Evolutionary conservation across 2,329 filamentous ascomycete species (phyloP), one percentile per base, ranked within the genome.

Genomic region (Aureobasidium sp.): DNA sequence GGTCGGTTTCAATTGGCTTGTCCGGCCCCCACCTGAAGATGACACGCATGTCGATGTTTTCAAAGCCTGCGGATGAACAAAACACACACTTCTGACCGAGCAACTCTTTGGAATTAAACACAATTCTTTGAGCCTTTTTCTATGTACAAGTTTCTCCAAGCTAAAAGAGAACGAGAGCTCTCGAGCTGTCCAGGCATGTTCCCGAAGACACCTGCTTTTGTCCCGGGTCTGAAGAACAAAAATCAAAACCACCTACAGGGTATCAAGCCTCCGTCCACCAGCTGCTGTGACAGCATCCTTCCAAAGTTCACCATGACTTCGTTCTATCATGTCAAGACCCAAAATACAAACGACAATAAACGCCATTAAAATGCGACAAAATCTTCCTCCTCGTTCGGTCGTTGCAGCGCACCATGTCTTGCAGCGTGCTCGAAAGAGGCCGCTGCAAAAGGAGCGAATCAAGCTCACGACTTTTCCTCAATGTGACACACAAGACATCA

Each of bases 121-220:
- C 37, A 40, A 49, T 11, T 53, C 13, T 53, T 19, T 29, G 49
- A 53, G 49, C 49, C 29, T 53, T 40, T 40, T 27, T 53, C 49
- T 53, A 53, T 53, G 25, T 53, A 53, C 49, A 53, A 53, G 17
- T 40, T 19, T 53, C 49, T 53, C 35, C 23, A 40, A 53, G 35
- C 33, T 13, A 27, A 50, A 21, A 51, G 49, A 53, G 35, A 29
- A 40, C 15, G 9, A 33, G 17, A 53, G 49, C 35, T 53, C 49
- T 38, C 25, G 35, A 29, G 49, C 49, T 19, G 17, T 40, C 35
- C 19, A 40, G 21, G 23, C 19, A 35, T 25, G 15, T 37, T 38
- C 29, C 49, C 49, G 33, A 13, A 51, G 19, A 51, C 49, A 19
- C 49, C 49, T 27, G 35, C 35, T 38, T 53, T 38, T 53, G 49